A percentile compares a stretch with the other conserved stretches of the same genome.
phyloP scores from a whole-genome alignment of 345 rosid species.

The Salix brachista region DNA sequence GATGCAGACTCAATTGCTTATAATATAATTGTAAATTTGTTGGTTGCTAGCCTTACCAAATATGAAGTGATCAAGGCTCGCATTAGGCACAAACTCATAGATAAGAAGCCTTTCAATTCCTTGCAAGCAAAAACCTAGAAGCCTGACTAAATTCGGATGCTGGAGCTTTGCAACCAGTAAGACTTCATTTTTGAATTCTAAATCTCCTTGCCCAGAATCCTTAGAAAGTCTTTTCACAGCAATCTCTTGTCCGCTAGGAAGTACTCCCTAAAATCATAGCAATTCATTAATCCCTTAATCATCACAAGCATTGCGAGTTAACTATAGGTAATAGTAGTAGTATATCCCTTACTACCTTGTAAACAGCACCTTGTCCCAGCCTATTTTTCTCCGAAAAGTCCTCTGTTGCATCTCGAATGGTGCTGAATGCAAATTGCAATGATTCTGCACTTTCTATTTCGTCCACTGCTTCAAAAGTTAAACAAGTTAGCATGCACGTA shows the following conservation, averaged over 20 bases:
- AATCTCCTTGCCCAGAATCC: slow-evolving; percentile 25
- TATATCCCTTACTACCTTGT: slow-evolving; percentile 25
- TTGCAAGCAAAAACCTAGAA: slow-evolving; percentile 35
- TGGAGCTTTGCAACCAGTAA: slow-evolving; percentile 33
- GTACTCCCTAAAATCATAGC: slow-evolving; percentile 20
- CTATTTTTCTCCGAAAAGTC: slow-evolving; percentile 35
- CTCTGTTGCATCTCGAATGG: slow-evolving; percentile 35
- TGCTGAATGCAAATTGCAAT: slow-evolving; percentile 23
- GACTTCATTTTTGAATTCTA: slow-evolving; percentile 39
- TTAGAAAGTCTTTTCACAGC: slow-evolving; percentile 36
- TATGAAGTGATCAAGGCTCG: slow-evolving; percentile 36
- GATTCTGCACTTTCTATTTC: slow-evolving; percentile 13
- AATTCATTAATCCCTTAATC: no score
- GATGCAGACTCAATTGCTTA: no score
- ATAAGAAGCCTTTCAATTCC: slow-evolving; percentile 38
- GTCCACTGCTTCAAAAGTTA: background rate
- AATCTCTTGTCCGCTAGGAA: slow-evolving; percentile 21
- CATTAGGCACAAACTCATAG: slow-evolving; percentile 38
- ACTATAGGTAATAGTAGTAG: no score
- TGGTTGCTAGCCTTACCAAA: slow-evolving; percentile 23
- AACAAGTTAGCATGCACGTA: background rate
- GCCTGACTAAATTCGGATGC: slow-evolving; percentile 38
- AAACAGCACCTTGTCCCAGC: slow-evolving; percentile 46
- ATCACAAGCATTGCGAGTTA: background rate
- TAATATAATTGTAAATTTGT: background rate